phyloP scores from a whole-genome alignment of 78 protist species.

The Paulinella micropora region DNA sequence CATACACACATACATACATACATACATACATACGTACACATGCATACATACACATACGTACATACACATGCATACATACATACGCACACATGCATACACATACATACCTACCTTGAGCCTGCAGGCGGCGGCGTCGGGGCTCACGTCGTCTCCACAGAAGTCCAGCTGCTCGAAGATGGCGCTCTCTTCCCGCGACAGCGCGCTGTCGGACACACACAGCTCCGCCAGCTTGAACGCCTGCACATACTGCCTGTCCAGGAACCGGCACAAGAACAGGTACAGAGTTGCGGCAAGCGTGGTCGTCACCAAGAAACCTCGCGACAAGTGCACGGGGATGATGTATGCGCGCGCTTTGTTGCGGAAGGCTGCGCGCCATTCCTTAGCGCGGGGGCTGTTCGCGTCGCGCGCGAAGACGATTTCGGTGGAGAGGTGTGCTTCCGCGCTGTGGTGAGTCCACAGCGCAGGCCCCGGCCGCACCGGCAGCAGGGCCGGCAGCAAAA shows the following conservation, averaged over 20 bases:
- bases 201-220: neutral
- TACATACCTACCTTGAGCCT: no score
- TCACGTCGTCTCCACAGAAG: neutral
- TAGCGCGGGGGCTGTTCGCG: no score
- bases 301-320: constrained; percentile 21
- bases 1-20: no score
- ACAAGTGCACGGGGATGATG: constrained; percentile 26
- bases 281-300: constrained; percentile 29
- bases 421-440: constrained; percentile 17
- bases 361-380: no score
- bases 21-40: no score
- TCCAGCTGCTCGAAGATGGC: neutral
- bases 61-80: no score
- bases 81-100: no score
- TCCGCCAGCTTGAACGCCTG: constrained; percentile 18
- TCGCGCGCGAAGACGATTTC: constrained; percentile 34
- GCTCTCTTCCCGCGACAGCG: neutral
- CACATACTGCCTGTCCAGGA: constrained; percentile 16
- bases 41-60: no score
- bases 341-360: constrained; percentile 1
- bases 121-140: constrained; percentile 55
- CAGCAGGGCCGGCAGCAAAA: constrained; percentile 1
- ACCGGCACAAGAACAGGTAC: constrained; percentile 29
- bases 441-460: no score
- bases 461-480: constrained; percentile 10